Base-by-base conservation (phyloP, 306 rosid species). In the Ziziphus jujuba region DNA sequence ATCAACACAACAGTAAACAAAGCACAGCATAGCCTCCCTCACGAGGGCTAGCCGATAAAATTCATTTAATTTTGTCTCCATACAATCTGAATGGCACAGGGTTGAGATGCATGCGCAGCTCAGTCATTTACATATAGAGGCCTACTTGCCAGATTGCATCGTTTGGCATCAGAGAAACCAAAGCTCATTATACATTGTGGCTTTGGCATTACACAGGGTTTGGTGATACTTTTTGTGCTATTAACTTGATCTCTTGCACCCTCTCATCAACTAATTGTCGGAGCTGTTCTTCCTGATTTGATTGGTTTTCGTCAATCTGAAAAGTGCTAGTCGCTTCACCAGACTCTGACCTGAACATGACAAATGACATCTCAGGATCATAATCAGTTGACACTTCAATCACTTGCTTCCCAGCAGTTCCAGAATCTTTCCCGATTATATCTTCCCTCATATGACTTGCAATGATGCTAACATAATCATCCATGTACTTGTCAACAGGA, bases 361-460 rank as follows among this genome's bases (percentile, higher is more conserved):
- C 89, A 72, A 93, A 93, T 45, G 98, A 90, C 72, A 68, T 77
- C 74, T 90, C 96, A 7, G 57, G 67, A 24, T 86, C 80, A 33
- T 66, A 65, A 35, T 83, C 85, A 0, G 79, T 76, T 10, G 85
- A 80, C 28, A 90, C 85, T 70, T 84, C 91, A 65, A 83, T 53
- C 55, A 90, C 82, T 71, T 77, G 84, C 80, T 93, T 90, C 66
- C 91, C 97, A 21, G 81, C 64, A 0, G 86, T 72, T 28, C 81
- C 96, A 16, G 87, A 77, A 81, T 78, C 90, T 72, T 88, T 87
- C 56, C 99, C 99, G 6, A 93, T 70, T 47, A 90, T 79, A 50
- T 90, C 99, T 62, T 87, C 86, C 74, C 87, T 89, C 75, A 90
- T 77, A 69, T 81, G 91, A 79, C 72, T 77, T 17, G 89, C 88